Evolutionary conservation across 768 basidiomycete genomes (phyloP), one percentile per base, ranked within the genome.

Genomic region (Phallus indusiatus): DNA sequence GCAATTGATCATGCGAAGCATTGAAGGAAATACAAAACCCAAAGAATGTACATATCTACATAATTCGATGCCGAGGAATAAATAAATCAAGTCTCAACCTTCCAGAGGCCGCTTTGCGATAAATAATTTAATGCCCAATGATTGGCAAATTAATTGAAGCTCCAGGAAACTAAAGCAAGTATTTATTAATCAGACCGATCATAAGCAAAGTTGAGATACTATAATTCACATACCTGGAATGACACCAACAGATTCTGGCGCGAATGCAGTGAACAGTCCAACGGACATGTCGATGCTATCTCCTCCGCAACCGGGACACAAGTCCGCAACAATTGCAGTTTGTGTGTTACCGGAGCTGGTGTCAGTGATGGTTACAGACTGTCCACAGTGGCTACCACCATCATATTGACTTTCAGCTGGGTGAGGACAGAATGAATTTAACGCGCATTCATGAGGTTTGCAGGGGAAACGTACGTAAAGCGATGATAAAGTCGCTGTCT

Each of bases 221-320:
- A 42, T 14, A 42, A 42, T n/a, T 52, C 34, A 79, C 79, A 60
- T 69, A 83, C 85, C 88, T 53, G 73, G 65, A 60, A 89, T 74
- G 60, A 73, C 64, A 62, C 92, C 92, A 22, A 76, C 67, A 7
- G 65, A 65, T 48, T 75, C 67, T 52, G 70, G 57, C 50, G 80
- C 82, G 59, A 94, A 78, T 18, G 69, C 64, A 24, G 71, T 35
- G 79, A 94, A 94, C 51, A 88, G 87, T 57, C 66, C 82, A 55
- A 64, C 58, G 18, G 88, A 89, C 48, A 90, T 75, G 66, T 90
- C 88, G 67, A 95, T 83, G 14, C 85, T 35, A 65, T 80, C 82
- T 0, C 24, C 16, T 4, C 3, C n/a, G 74, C 91, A 95, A 18
- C 84, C 85, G 22, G 90, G 90, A 77, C 91, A 95, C 36, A 78